Evolutionary conservation across 2,329 filamentous ascomycete species (phyloP), one percentile per base, ranked within the genome.

Genomic region (Trichocomaceae sp.): DNA sequence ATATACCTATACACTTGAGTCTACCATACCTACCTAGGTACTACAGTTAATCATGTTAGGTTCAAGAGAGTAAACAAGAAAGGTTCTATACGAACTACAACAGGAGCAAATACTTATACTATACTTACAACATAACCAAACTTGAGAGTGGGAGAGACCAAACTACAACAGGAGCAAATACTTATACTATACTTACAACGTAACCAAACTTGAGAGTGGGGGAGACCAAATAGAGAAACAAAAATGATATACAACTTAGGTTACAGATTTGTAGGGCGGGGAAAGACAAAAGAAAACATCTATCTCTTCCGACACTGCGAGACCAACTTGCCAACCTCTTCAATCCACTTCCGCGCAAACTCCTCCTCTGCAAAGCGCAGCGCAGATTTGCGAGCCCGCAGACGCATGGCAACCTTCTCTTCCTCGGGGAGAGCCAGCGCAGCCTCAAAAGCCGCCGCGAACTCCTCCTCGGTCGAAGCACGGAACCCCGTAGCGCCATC

Each of bases 281-380:
- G 26, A 29, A 19, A 19, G 20, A n/a, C n/a, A 5, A 35, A 50
- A 45, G 15, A 17, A 35, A 52, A 37, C 3, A 15, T 41, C 37
- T 56, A 52, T 35, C 35, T 41, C 50, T 37, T 53, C 46, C 42
- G 57, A 19, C 33, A 55, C 47, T 69, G 31, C 22, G 31, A 42
- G 23, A 57, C 22, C 49, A 97, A 75, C 63, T 79, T 82, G 65
- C 86, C 83, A 77, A 95, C 82, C 69, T 95, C 83, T 29, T 71
- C 71, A 44, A 88, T 72, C 92, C 93, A 99, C 61, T 84, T 85
- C 62, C 79, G 79, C 1, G 81, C 84, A 74, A 99, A 99, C 57
- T 86, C 87, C 63, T 87, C 84, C 65, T 96, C 92, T 0, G 88
- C 91, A 67, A 99, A 99, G 47, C 93, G 78, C 71, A 83, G 81